Percentiles rank a stretch among this genome's conserved stretches.
phyloP scores from a whole-genome alignment of 768 basidiomycete species.

The Panaeolus cyanescens region DNA sequence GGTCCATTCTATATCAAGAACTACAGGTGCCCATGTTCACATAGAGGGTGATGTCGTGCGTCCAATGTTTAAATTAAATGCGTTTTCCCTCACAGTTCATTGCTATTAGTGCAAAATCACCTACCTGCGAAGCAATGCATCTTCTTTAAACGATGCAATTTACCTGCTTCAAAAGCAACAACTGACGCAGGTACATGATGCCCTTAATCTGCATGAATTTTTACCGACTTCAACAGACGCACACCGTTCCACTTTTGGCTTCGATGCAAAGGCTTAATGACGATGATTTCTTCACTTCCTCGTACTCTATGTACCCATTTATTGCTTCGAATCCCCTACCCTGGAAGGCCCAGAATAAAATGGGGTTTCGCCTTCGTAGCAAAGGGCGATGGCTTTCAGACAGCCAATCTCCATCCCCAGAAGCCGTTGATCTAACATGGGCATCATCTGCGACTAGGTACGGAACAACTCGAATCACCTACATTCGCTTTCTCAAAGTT shows the following conservation, averaged over 20 bases:
- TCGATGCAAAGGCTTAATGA: background rate
- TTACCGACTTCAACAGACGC: background rate
- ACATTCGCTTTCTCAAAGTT: background rate
- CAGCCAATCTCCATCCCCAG: background rate
- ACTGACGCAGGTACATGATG: background rate
- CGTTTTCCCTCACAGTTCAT: background rate
- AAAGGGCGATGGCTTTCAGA: slow-evolving; percentile 59
- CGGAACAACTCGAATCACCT: background rate
- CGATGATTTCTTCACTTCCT: background rate
- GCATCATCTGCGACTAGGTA: background rate
- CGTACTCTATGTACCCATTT: slow-evolving; percentile 74
- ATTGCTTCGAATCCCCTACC: slow-evolving; percentile 47
- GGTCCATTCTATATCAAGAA: slow-evolving; percentile 68
- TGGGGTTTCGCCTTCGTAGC: slow-evolving; percentile 60
- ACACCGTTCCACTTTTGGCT: background rate
- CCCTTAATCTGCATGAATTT: background rate
- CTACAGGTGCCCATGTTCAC: slow-evolving; percentile 66
- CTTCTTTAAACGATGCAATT: background rate
- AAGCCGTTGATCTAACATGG: background rate
- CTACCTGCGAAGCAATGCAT: background rate
- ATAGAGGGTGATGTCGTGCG: slow-evolving; percentile 28
- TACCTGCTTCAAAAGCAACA: background rate
- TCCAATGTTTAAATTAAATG: background rate
- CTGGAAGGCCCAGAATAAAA: slow-evolving; percentile 44
- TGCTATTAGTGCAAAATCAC: background rate